These are phyloP conservation scores for Venturia pyrina DNA, from an alignment of 2,329 filamentous ascomycete genomes.

Conservation along the genomic window DNA sequence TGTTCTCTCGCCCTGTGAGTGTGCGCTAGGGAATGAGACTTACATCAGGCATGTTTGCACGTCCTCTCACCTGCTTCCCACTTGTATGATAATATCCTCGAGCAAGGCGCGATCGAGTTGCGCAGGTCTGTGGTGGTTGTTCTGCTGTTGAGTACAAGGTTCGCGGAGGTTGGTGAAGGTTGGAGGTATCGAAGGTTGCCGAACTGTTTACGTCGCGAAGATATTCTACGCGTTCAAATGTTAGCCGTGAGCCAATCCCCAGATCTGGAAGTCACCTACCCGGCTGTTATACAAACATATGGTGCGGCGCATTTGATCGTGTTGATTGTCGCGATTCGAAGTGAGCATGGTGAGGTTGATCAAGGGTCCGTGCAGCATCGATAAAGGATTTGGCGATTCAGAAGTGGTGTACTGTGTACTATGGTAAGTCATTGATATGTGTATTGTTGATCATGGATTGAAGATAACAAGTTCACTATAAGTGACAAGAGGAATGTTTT, in stretches of 20 bases:
- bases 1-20: neutral
- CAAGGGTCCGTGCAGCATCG: neutral
- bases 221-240: neutral
- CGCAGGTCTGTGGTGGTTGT: neutral
- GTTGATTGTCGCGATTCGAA: neutral
- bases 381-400: no score
- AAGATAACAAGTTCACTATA: no score
- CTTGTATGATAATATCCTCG: neutral
- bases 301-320: neutral
- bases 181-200: neutral
- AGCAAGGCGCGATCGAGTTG: neutral
- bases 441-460: no score
- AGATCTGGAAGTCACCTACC: neutral
- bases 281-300: neutral
- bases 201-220: neutral
- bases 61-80: neutral
- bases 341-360: neutral
- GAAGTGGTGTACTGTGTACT: no score
- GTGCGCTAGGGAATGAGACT: slow-evolving; percentile 16
- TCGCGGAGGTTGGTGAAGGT: neutral
- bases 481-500: no score
- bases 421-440: no score
- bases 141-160: neutral
- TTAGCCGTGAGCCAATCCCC: neutral
- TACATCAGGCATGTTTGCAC: slow-evolving; percentile 35